Percentiles rank a stretch among this genome's conserved stretches.
phyloP scores from a whole-genome alignment of 345 rosid species.

The Luvunga scandens region DNA sequence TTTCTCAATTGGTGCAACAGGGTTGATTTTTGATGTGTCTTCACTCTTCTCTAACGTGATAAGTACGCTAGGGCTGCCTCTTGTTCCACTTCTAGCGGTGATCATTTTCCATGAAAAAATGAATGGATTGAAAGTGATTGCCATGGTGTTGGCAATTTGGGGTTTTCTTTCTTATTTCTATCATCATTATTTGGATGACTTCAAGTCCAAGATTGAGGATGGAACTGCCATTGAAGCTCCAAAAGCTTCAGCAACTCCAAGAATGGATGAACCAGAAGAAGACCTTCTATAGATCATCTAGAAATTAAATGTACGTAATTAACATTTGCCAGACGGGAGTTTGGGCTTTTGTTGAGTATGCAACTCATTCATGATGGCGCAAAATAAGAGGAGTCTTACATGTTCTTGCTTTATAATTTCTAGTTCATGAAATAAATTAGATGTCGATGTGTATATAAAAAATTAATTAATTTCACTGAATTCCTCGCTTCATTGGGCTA shows the following conservation, averaged over 20 bases:
- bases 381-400: not conserved
- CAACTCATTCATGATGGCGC: not conserved
- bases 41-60: conserved; percentile 38
- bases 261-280: not conserved
- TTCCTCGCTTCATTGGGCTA: too few species aligned
- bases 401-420: not conserved
- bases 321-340: not conserved
- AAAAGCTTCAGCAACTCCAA: not conserved
- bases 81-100: conserved; percentile 38
- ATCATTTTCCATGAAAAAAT: conserved; percentile 36
- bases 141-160: conserved; percentile 41
- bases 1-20: conserved; percentile 26
- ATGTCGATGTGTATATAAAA: too few species aligned
- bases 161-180: conserved; percentile 37
- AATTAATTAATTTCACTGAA: too few species aligned
- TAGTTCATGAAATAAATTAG: too few species aligned
- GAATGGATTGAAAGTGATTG: conserved; percentile 36
- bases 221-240: not conserved
- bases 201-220: not conserved
- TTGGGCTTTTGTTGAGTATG: not conserved
- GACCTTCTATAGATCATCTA: not conserved
- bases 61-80: conserved; percentile 29
- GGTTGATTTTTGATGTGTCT: conserved; percentile 39
- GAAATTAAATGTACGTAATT: not conserved
- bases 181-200: conserved; percentile 36